Percentiles rank a stretch among this genome's conserved stretches.
These are phyloP conservation scores for Aspergillus felis DNA, from an alignment of 2,329 filamentous ascomycete genomes.

Conservation along the genomic window DNA sequence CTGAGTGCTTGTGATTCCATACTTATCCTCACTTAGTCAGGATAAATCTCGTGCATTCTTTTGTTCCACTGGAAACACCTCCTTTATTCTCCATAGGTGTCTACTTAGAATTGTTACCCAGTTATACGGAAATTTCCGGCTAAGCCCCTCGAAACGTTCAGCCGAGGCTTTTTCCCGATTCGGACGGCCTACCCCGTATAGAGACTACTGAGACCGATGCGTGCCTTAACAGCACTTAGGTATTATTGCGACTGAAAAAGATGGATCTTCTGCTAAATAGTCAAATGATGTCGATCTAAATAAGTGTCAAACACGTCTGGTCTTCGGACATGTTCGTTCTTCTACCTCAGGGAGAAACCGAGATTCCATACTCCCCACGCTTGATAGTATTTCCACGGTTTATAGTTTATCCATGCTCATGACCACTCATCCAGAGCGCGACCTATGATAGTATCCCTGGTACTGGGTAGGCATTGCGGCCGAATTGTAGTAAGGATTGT, in stretches of 20 bases:
- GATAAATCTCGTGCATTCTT: background rate
- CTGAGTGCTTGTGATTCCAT: background rate
- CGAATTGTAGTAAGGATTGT: too few relatives aligned
- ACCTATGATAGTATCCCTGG: too few relatives aligned
- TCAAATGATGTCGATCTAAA: background rate
- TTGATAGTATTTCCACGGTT: slow-evolving; percentile 5
- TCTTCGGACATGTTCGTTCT: background rate
- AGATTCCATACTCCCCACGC: background rate
- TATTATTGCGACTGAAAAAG: background rate
- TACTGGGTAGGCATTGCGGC: too few relatives aligned
- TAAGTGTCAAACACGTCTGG: background rate
- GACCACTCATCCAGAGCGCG: slow-evolving; percentile 2
- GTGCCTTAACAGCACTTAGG: background rate
- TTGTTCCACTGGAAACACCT: background rate
- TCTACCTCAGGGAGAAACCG: background rate
- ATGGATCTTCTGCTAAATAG: too few relatives aligned
- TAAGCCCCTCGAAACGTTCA: slow-evolving; percentile 5
- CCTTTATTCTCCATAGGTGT: background rate
- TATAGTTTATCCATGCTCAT: slow-evolving; percentile 15
- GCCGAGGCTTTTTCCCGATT: slow-evolving; percentile 8
- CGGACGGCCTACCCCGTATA: background rate
- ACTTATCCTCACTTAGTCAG: background rate
- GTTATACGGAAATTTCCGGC: slow-evolving; percentile 8
- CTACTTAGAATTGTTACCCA: background rate
- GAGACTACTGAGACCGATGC: background rate